Evolutionary conservation across 176 grass and related monocot species (phyloP), one percentile per base, ranked within the genome.

Genomic region (Urochloa ruziziensis): DNA sequence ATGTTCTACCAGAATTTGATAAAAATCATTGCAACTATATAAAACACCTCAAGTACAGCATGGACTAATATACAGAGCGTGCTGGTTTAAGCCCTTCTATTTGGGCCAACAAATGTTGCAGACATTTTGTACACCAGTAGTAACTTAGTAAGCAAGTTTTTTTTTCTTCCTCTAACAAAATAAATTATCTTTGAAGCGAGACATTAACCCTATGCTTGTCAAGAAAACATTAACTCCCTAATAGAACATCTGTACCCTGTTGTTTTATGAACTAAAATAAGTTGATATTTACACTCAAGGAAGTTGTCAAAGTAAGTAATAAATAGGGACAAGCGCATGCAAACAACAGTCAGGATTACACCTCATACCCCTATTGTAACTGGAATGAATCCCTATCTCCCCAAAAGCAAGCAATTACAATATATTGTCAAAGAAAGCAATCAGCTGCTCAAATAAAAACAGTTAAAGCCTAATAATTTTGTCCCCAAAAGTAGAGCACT

Each of bases 401-500:
- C 33, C 21, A 15, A n/a, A 81, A 15, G 14, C 62, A 77, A 86
- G 12, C 27, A n/a, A n/a, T n/a, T n/a, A n/a, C n/a, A n/a, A n/a
- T n/a, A n/a, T n/a, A n/a, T n/a, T n/a, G n/a, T n/a, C n/a, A n/a
- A n/a, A n/a, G n/a, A n/a, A n/a, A n/a, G n/a, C n/a, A n/a, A n/a
- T n/a, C n/a, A n/a, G n/a, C n/a, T n/a, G n/a, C n/a, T n/a, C n/a
- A n/a, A n/a, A n/a, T n/a, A n/a, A n/a, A n/a, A n/a, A n/a, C n/a
- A n/a, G n/a, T n/a, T n/a, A n/a, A n/a, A n/a, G n/a, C n/a, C 65
- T 48, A 78, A 64, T 23, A 62, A 1, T 52, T 61, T 15, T 71
- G 2, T 19, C 13, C 52, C 54, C 65, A 32, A 42, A 78, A 83
- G 51, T 67, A 79, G 32, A 90, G 60, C n/a, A 83, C 84, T 90